A percentile compares a stretch with the other conserved stretches of the same genome.
Evolutionary conservation across 345 rosid genomes (phyloP).

Genomic region (Salix dunnii): DNA sequence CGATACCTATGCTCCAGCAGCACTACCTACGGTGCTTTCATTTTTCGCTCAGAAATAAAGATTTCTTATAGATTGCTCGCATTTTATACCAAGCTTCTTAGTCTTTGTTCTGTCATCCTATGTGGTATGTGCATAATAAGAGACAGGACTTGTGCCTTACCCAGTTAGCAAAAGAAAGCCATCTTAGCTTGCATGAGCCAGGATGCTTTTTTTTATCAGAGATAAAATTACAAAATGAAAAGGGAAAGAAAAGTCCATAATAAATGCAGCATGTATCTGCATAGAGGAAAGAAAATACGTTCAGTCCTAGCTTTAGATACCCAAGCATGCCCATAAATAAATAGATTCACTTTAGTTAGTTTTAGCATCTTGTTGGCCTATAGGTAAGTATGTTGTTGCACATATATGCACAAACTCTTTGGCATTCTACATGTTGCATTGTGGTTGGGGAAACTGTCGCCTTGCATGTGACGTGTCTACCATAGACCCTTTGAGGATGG

Average conservation of each 20-base stretch:
- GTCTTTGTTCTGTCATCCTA: slow-evolving; percentile 3
- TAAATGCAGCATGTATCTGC: background rate
- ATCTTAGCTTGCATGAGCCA: background rate
- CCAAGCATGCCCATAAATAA: background rate
- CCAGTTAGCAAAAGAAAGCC: background rate
- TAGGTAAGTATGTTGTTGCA: background rate
- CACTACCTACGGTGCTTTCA: slow-evolving; percentile 65
- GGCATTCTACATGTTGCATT: background rate
- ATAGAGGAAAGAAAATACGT: background rate
- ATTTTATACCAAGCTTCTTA: background rate
- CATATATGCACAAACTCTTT: background rate
- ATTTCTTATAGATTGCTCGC: slow-evolving; percentile 9
- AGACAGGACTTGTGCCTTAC: slow-evolving; percentile 5
- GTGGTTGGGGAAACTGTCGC: background rate
- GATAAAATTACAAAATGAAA: background rate
- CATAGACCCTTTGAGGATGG: background rate
- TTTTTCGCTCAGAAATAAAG: slow-evolving; percentile 22
- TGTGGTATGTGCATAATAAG: background rate
- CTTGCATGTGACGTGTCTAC: background rate
- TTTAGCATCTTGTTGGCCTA: background rate
- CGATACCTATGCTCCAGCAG: slow-evolving; percentile 57
- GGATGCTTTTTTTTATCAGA: background rate
- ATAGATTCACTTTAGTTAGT: background rate
- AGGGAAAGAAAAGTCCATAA: background rate
- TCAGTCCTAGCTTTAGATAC: background rate